These are phyloP conservation scores for Pleurotus sapidus DNA, from an alignment of 768 basidiomycete genomes.

Conservation along the genomic window DNA sequence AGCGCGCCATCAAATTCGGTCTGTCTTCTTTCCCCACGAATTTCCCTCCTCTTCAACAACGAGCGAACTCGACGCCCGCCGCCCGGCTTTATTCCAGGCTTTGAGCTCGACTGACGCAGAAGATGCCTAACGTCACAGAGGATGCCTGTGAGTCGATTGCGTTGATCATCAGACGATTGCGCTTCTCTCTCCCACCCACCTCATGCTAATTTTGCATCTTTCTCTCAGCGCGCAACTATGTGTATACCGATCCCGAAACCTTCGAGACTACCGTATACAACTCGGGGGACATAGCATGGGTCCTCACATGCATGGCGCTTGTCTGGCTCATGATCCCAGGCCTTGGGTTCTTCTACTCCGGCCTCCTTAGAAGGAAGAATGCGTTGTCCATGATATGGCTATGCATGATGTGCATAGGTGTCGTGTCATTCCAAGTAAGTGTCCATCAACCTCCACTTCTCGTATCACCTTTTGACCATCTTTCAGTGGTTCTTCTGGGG, in stretches of 20 bases:
- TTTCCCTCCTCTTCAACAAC: background rate
- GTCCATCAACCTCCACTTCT: background rate
- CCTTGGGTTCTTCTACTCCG: conserved; percentile 88
- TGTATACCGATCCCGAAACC: conserved; percentile 23
- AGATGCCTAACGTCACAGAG: conserved; percentile 9
- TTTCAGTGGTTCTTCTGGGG: conserved; percentile 97
- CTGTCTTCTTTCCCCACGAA: conserved; percentile 2
- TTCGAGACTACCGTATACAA: conserved; percentile 37
- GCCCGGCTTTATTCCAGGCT: background rate
- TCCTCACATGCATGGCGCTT: conserved; percentile 70
- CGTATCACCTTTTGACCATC: background rate
- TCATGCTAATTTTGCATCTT: conserved; percentile 3
- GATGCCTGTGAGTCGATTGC: conserved; percentile 1
- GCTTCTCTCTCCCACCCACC: conserved; percentile 4
- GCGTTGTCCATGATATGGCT: conserved; percentile 89
- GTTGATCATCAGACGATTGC: background rate
- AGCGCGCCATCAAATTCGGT: background rate
- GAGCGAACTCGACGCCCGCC: background rate
- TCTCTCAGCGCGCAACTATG: conserved; percentile 34
- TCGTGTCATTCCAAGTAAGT: conserved; percentile 83
- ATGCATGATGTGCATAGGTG: conserved; percentile 70
- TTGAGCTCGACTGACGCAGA: background rate
- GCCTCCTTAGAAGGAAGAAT: conserved; percentile 89
- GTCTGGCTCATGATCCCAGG: conserved; percentile 87
- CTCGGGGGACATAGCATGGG: conserved; percentile 51